These are phyloP conservation scores for Cystobasidium tubakii DNA, from an alignment of 768 basidiomycete species.

Conservation along the genomic window DNA sequence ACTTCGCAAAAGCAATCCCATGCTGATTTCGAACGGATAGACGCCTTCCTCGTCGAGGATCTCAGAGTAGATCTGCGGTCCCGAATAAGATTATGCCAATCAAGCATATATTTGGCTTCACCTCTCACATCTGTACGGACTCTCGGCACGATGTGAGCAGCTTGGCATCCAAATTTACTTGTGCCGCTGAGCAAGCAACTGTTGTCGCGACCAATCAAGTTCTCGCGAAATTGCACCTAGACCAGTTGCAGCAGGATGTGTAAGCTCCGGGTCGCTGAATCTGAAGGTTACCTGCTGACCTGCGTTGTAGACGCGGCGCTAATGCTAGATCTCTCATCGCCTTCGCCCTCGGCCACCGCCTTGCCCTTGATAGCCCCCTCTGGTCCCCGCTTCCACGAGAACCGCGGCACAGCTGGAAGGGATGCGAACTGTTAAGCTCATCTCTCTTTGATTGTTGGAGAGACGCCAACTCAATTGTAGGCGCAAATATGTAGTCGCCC, in stretches of 20 bases:
- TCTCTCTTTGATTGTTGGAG: neutral
- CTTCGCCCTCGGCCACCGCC: neutral
- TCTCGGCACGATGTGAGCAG: neutral
- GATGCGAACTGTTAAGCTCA: neutral
- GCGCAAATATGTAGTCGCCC: neutral
- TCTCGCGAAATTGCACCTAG: neutral
- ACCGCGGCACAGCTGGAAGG: neutral
- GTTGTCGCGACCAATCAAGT: neutral
- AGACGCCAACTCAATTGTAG: neutral
- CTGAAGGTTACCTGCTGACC: neutral
- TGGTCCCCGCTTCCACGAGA: neutral
- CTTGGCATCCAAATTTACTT: neutral
- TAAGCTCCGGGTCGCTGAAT: neutral
- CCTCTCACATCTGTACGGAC: neutral
- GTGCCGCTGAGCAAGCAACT: conserved; percentile 3
- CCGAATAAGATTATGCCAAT: neutral
- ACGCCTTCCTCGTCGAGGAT: neutral
- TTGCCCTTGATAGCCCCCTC: neutral
- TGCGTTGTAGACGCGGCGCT: neutral
- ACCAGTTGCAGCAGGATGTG: neutral
- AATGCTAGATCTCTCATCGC: neutral
- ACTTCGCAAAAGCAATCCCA: neutral
- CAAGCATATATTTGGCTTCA: neutral
- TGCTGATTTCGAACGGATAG: neutral
- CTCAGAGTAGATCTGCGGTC: neutral